Base-by-base conservation (phyloP, 139 green algal genomes). In the Closterium sp. region DNA sequence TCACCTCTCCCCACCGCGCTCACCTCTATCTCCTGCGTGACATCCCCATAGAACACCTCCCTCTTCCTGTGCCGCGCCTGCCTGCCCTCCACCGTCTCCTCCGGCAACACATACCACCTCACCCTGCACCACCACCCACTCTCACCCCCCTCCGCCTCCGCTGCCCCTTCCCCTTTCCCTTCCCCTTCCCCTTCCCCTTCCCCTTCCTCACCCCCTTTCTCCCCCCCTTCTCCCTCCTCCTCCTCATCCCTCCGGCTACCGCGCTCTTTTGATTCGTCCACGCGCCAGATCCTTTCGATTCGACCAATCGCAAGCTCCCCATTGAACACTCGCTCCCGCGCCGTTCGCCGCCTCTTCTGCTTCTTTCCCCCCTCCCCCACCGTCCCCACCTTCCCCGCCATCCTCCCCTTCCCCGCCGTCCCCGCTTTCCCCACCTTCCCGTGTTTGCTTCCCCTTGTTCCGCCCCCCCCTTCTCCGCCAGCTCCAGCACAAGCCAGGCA, bases 41-140 rank as follows among this genome's bases (percentile, higher is more conserved):
- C 28, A 19, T 95, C 89, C 27, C 95, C 95, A 29, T 97, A 93
- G 93, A 98, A 98, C 70, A 99, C 96, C 95, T 99, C 97, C 1
- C 97, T 95, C 4, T 95, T 94, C 27, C 34, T 88, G 95, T 99
- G 96, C 93, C 98, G 97, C 7, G 88, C n/a, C 95, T 98, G 96
- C 62, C 98, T 94, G 13, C 98, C 98, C 13, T 94, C 86, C 95
- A 98, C 95, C 2, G 98, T 99, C 11, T 98, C 96, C 95, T 99
- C 96, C 0, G 98, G 98, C 85, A 27, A 27, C 6, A 92, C 79
- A 95, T 97, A 99, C 96, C 98, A 99, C 79, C 96, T 95, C 73
- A 93, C 89, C 13, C 45, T 30, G 31, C 96, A 92, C 73, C 96
- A 88, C 86, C 95, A 62, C 9, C 91, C 70, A 10, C 95, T 95